These are phyloP conservation scores for Pythium monospermum DNA, from an alignment of 352 stramenopile genomes.

Conservation along the genomic window DNA sequence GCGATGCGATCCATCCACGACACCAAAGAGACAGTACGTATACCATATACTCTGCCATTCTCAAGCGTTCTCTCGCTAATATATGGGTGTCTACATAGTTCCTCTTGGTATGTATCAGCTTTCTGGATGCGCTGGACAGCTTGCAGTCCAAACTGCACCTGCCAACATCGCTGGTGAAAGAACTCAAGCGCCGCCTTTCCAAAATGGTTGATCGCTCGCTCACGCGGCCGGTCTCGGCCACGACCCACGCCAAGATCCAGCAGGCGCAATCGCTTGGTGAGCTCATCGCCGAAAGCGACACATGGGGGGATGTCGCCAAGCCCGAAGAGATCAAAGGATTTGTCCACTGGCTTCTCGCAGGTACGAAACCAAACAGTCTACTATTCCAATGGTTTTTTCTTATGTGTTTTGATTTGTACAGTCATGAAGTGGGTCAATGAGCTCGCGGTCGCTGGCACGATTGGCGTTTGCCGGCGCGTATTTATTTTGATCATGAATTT, in stretches of 20 bases:
- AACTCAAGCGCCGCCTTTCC: conserved; percentile 59
- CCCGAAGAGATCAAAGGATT: conserved; percentile 63
- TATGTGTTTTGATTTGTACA: not conserved
- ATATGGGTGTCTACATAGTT: conserved; percentile 29
- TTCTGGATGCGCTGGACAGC: conserved; percentile 69
- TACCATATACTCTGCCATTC: not conserved
- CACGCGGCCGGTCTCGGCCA: conserved; percentile 20
- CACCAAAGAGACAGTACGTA: conserved; percentile 62
- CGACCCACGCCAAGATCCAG: conserved; percentile 19
- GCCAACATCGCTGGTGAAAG: conserved; percentile 62
- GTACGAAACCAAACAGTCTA: conserved; percentile 8
- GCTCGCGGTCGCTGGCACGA: conserved; percentile 36
- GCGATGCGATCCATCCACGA: conserved; percentile 57
- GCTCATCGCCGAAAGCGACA: conserved; percentile 45
- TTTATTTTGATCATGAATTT: conserved; percentile 76
- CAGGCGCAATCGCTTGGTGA: conserved; percentile 31
- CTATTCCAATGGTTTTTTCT: not conserved
- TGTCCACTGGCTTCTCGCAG: conserved; percentile 59
- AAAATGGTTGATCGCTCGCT: conserved; percentile 64
- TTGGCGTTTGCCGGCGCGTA: conserved; percentile 60
- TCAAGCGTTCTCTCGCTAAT: not conserved
- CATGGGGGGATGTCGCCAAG: conserved; percentile 42
- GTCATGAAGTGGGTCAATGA: conserved; percentile 57
- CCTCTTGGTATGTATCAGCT: conserved; percentile 68
- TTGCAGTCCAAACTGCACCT: conserved; percentile 69